Evolutionary conservation across 495 filamentous ascomycete genomes (phyloP), one percentile per base, ranked within the genome.

Genomic region (Parathielavia appendiculata): DNA sequence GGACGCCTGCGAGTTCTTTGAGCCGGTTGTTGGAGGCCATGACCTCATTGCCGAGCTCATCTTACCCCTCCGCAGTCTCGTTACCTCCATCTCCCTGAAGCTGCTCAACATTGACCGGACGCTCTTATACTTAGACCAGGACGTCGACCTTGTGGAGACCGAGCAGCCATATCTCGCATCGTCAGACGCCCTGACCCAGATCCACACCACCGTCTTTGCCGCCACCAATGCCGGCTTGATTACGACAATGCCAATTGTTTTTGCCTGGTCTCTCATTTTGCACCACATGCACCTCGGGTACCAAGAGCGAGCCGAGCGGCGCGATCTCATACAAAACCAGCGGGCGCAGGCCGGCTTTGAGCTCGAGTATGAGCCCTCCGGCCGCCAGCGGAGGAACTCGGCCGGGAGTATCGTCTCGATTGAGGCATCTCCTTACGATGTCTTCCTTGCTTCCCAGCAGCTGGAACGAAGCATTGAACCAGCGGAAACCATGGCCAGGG

Each of bases 221-320:
- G 83, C 83, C 5, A 74, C 79, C 43, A 68, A 72, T 13, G 62
- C 69, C 0, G 72, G 71, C n/a, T 58, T 75, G 11, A 63, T 57
- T 20, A 78, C 79, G 19, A 85, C 85, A 3, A 84, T 79, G 51
- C 88, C 88, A 12, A 82, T 86, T 23, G 76, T 86, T 23, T 86
- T 91, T 54, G 81, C 88, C 10, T 96, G 90, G 91, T 81, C 84
- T 11, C 69, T 91, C 49, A 79, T 95, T 19, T 70, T 90, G n/a
- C 77, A 89, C 60, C 79, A 79, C 8, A 81, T 91, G 75, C 77
- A 79, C 64, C 73, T 85, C 35, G 73, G 78, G 4, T 86, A 83
- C 48, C 72, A 81, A 34, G 73, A 74, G 45, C 75, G 83, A 39
- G 81, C 77, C 46, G 81, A 88, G 48, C 75, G 71, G 34, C 75